Percentiles rank a stretch among this genome's conserved stretches.
Evolutionary conservation across 768 basidiomycete genomes (phyloP).

Genomic region (Amanita phalloides): DNA sequence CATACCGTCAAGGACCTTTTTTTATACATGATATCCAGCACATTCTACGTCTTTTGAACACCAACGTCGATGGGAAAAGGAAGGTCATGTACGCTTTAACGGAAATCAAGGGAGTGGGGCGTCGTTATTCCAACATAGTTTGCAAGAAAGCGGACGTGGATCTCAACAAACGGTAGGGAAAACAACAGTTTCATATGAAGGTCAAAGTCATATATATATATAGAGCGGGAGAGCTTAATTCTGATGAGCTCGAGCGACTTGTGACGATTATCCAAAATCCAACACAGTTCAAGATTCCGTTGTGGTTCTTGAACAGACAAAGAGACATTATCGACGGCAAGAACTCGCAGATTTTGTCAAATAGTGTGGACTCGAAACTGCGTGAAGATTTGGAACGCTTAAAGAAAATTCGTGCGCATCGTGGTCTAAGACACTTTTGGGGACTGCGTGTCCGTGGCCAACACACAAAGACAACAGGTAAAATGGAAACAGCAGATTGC

Average conservation of each 20-base stretch:
- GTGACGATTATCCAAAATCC: constrained; percentile 99
- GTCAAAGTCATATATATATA: constrained; percentile 7
- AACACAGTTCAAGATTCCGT: constrained; percentile 98
- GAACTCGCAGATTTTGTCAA: constrained; percentile 91
- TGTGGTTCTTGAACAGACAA: constrained; percentile 99
- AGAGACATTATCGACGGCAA: constrained; percentile 97
- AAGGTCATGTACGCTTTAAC: constrained; percentile 99
- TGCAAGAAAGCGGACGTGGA: constrained; percentile 99
- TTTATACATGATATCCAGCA: constrained; percentile 41
- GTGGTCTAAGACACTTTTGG: constrained; percentile 89
- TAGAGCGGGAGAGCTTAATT: constrained; percentile 98
- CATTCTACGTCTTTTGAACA: constrained; percentile 98
- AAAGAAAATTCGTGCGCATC: constrained; percentile 98
- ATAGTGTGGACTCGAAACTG: constrained; percentile 94
- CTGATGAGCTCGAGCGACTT: constrained; percentile 97
- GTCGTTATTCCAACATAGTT: constrained; percentile 96
- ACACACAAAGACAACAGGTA: constrained; percentile 98
- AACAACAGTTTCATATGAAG: no score
- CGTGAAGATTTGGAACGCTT: constrained; percentile 96
- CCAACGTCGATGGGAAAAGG: constrained; percentile 98
- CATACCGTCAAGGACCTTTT: constrained; percentile 8
- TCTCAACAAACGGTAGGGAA: constrained; percentile 86
- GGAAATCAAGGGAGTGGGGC: constrained; percentile 99
- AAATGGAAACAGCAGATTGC: constrained; percentile 14
- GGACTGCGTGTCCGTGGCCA: constrained; percentile 95